These are phyloP conservation scores for Tricholoma terreum DNA, from an alignment of 768 basidiomycete species.

Conservation along the genomic window DNA sequence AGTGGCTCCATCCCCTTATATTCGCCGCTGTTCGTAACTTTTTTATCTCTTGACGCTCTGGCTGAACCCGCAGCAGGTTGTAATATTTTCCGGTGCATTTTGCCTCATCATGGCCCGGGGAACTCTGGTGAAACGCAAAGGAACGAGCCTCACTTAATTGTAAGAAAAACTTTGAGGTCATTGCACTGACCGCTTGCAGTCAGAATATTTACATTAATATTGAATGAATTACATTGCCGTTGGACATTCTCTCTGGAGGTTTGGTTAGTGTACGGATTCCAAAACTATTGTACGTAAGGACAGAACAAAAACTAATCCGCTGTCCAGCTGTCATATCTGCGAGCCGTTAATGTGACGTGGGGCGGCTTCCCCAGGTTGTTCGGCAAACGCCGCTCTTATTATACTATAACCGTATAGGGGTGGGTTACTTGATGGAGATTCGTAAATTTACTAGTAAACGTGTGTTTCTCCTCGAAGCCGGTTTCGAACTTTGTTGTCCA, in stretches of 20 bases:
- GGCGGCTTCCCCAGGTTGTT: no score
- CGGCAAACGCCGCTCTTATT: no score
- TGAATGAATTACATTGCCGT: neutral
- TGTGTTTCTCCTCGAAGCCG: no score
- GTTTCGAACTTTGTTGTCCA: no score
- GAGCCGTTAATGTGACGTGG: no score
- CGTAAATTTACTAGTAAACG: no score
- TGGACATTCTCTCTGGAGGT: neutral
- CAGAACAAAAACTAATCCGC: no score
- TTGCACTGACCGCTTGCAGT: neutral
- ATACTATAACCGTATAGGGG: no score
- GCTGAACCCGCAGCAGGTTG: conserved; percentile 20
- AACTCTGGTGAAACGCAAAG: conserved; percentile 28
- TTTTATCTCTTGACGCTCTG: neutral
- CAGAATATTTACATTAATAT: neutral
- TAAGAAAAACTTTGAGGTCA: neutral
- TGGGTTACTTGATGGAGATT: no score
- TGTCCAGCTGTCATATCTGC: no score
- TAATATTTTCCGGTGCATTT: conserved; percentile 31
- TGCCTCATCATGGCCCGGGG: conserved; percentile 32
- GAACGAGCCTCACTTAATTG: conserved; percentile 11
- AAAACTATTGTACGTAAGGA: no score
- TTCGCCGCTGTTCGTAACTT: conserved; percentile 39
- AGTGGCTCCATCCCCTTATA: conserved; percentile 41
- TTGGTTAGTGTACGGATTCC: no score